phyloP scores from a whole-genome alignment of 345 rosid genomes.

The Trapa incisa region DNA sequence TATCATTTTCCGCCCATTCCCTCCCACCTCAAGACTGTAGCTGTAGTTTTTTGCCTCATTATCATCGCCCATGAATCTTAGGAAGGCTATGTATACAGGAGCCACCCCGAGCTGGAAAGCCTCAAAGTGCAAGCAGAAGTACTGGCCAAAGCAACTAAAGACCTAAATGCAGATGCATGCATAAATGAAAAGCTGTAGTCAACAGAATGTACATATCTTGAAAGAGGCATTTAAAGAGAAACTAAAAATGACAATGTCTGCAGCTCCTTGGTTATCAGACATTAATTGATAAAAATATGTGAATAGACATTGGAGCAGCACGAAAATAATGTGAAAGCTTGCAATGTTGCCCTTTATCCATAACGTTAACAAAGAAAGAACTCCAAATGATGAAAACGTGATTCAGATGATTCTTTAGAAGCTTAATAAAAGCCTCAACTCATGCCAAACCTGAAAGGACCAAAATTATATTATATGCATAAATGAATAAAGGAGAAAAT shows the following conservation, averaged over 20 bases:
- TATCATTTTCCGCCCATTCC: constrained; percentile 59
- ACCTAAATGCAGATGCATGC: constrained; percentile 24
- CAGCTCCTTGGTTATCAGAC: too few species aligned
- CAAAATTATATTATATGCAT: constrained; percentile 2
- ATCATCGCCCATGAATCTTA: constrained; percentile 77
- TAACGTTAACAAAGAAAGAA: too few species aligned
- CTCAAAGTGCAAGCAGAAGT: constrained; percentile 68
- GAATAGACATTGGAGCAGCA: too few species aligned
- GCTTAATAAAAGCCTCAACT: background rate
- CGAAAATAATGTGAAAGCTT: too few species aligned
- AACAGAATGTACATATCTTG: background rate
- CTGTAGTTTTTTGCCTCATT: constrained; percentile 62
- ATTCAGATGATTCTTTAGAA: too few species aligned
- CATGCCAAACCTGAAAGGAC: background rate
- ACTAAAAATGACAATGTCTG: too few species aligned
- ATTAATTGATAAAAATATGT: too few species aligned
- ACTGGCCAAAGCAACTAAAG: constrained; percentile 75
- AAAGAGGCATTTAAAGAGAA: too few species aligned
- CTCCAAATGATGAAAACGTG: too few species aligned
- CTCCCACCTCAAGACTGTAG: constrained; percentile 82
- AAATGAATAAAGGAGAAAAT: constrained; percentile 7
- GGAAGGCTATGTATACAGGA: constrained; percentile 65
- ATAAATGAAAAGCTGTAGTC: background rate
- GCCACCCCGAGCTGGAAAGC: constrained; percentile 77
- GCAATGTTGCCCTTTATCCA: too few species aligned